Evolutionary conservation across 1,139 yeast species (phyloP).

Genomic region (Sugiyamaella grinbergsii): DNA sequence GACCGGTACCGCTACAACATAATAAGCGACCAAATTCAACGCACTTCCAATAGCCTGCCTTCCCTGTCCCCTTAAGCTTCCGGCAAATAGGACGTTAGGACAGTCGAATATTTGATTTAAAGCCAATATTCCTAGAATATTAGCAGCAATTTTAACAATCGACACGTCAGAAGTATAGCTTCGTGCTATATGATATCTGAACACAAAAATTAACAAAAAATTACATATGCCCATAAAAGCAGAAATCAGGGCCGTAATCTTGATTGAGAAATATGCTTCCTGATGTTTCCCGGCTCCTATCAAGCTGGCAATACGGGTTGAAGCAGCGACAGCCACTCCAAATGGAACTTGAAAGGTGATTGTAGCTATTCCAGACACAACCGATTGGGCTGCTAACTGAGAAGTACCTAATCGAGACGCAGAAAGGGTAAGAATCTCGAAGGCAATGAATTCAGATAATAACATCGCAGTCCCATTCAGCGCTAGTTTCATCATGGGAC

Average conservation of each 20-base stretch:
- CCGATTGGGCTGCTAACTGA: slow-evolving; percentile 86
- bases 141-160: slow-evolving; percentile 53
- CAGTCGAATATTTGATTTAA: slow-evolving; percentile 78
- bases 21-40: slow-evolving; percentile 73
- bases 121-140: slow-evolving; percentile 72
- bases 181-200: slow-evolving; percentile 58
- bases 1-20: slow-evolving; percentile 69
- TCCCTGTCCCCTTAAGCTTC: slow-evolving; percentile 86
- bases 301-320: slow-evolving; percentile 85
- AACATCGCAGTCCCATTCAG: slow-evolving; percentile 84
- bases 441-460: slow-evolving; percentile 83
- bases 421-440: slow-evolving; percentile 71
- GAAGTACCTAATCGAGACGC: slow-evolving; percentile 80
- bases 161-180: slow-evolving; percentile 72
- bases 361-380: slow-evolving; percentile 78
- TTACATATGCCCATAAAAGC: slow-evolving; percentile 58
- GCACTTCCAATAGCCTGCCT: slow-evolving; percentile 82
- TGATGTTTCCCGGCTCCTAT: slow-evolving; percentile 74
- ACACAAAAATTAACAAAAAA: slow-evolving; percentile 53
- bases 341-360: slow-evolving; percentile 84
- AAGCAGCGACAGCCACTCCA: slow-evolving; percentile 83
- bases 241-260: slow-evolving; percentile 61
- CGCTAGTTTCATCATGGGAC: slow-evolving; percentile 65
- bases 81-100: slow-evolving; percentile 77
- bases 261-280: slow-evolving; percentile 65